Percentiles rank a stretch among this genome's conserved stretches.
These are phyloP conservation scores for Jamesozyma spencerorum DNA, from an alignment of 805 yeast species.

Conservation along the genomic window DNA sequence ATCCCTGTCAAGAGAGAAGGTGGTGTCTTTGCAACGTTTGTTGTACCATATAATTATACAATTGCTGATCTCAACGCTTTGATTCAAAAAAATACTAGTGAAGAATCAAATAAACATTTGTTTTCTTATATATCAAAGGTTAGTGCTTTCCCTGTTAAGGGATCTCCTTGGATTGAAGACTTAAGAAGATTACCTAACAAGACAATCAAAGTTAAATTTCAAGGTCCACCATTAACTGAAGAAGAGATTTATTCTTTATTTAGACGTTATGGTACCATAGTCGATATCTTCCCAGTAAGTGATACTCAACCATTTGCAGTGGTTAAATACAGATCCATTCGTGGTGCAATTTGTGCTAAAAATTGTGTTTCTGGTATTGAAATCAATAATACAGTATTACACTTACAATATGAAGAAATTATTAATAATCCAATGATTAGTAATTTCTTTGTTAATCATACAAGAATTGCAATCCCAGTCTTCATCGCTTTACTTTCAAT, in stretches of 20 bases:
- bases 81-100: slow-evolving; percentile 40
- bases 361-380: slow-evolving; percentile 81
- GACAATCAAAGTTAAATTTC: slow-evolving; percentile 56
- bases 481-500: slow-evolving; percentile 72
- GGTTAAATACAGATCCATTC: slow-evolving; percentile 45
- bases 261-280: slow-evolving; percentile 78
- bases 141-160: slow-evolving; percentile 66
- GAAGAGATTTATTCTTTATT: slow-evolving; percentile 65
- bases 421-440: slow-evolving; percentile 43
- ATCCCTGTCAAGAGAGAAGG: slow-evolving; percentile 77
- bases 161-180: slow-evolving; percentile 95
- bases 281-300: slow-evolving; percentile 56
- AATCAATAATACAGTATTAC: slow-evolving; percentile 56
- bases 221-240: slow-evolving; percentile 75
- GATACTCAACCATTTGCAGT: slow-evolving; percentile 40
- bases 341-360: slow-evolving; percentile 77
- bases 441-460: slow-evolving; percentile 60
- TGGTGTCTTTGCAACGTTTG: slow-evolving; percentile 81
- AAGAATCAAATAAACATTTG: slow-evolving; percentile 31
- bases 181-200: slow-evolving; percentile 65
- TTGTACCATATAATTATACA: slow-evolving; percentile 44
- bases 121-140: slow-evolving; percentile 41
- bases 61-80: slow-evolving; percentile 44
- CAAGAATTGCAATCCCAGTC: slow-evolving; percentile 74
- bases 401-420: slow-evolving; percentile 62